A percentile compares a stretch with the other conserved stretches of the same genome.
These are phyloP conservation scores for Nitzschia sp. DNA, from an alignment of 108 stramenopile species.

Conservation along the genomic window DNA sequence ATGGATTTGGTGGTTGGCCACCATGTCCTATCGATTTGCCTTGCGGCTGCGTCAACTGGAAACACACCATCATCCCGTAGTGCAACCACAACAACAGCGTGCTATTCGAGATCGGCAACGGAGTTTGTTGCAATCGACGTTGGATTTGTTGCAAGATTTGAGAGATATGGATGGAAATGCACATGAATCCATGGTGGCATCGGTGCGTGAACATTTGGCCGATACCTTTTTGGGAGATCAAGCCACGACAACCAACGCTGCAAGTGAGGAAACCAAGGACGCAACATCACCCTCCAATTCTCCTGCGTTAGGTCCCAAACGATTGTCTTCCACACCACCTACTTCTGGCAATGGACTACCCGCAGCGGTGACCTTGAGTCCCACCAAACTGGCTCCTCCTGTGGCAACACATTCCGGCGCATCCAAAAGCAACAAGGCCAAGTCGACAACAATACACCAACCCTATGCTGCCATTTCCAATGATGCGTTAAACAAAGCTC, in stretches of 20 bases:
- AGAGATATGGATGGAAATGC: slow-evolving; percentile 78
- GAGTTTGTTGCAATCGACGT: slow-evolving; percentile 65
- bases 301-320: slow-evolving; percentile 5
- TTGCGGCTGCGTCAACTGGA: slow-evolving; percentile 65
- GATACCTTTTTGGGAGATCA: slow-evolving; percentile 70
- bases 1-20: slow-evolving; percentile 87
- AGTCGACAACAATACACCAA: slow-evolving; percentile 23
- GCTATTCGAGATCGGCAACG: slow-evolving; percentile 78
- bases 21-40: slow-evolving; percentile 82
- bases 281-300: background rate
- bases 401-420: background rate
- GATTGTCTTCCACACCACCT: slow-evolving; percentile 6
- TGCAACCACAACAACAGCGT: slow-evolving; percentile 32
- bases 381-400: background rate
- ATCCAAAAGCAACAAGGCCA: background rate
- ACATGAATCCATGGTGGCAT: slow-evolving; percentile 78
- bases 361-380: background rate
- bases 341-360: background rate
- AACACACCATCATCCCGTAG: slow-evolving; percentile 7
- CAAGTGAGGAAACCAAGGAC: background rate
- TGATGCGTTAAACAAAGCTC: slow-evolving; percentile 74
- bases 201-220: slow-evolving; percentile 75
- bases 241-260: slow-evolving; percentile 9
- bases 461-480: slow-evolving; percentile 54
- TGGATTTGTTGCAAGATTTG: slow-evolving; percentile 74